Evolutionary conservation across 179 eudicot genomes (phyloP), one percentile per base, ranked within the genome.

Genomic region (Spergularia azorica): DNA sequence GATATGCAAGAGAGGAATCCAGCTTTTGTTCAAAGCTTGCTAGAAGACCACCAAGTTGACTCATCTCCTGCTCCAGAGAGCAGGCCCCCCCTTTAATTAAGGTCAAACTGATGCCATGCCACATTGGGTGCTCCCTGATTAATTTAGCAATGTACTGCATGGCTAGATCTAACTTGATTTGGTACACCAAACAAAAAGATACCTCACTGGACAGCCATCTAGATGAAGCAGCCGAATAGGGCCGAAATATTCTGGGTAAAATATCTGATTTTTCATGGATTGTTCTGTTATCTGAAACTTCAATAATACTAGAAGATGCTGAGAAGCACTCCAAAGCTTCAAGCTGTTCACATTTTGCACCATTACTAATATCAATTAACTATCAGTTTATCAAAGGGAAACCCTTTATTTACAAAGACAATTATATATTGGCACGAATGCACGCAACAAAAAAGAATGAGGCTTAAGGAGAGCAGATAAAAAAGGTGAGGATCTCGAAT

Each of bases 261-360:
- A 76, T 59, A 83, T 86, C 87, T 62, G 75, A 52, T 41, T 80
- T 80, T 79, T 75, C 89, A 68, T 43, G 73, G 57, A 83, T 84
- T 26, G 75, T 79, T 79, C 79, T 84, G 77, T 84, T 89, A 83
- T 81, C 87, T 66, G 76, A 74, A 78, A 70, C 86, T 75, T 84
- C 87, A 74, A 66, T 46, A 67, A 63, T 61, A 79, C 86, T 82
- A 74, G 77, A 16, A 83, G 92, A 84, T 76, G 90, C 86, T 75
- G 97, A 87, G 75, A 90, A 85, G 79, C 88, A 83, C 82, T 93
- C 99, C 91, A 95, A 81, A 50, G 94, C 98, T 83, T 95, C 99
- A 81, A 95, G 90, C 99, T 95, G 83, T 50, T 9, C 68, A 70
- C 9, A 60, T 67, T 72, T 46, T 65, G 55, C n/a, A n/a, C n/a